Percentiles rank a stretch among this genome's conserved stretches.
Conservation (phyloP, 2,329 filamentous ascomycete species). For the Penicillium sp. region DNA sequence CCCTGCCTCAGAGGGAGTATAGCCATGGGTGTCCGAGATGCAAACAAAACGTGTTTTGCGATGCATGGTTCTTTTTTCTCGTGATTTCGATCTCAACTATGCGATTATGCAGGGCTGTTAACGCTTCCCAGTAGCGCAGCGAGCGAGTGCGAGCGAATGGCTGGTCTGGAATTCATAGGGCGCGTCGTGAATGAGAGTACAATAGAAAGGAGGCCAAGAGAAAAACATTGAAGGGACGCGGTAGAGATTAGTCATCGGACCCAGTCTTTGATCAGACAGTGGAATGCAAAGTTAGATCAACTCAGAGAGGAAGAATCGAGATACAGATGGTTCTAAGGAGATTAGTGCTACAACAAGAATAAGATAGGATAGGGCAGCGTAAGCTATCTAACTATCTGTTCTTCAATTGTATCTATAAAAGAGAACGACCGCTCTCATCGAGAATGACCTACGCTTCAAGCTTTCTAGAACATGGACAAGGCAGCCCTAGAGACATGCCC, state of each 20-base stretch:
- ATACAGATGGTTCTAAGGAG: neutral
- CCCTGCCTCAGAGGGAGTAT: constrained; percentile 45
- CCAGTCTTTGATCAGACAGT: constrained; percentile 16
- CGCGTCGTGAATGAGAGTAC: neutral
- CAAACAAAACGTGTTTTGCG: constrained; percentile 52
- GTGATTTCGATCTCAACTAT: neutral
- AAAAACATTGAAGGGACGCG: constrained; percentile 9
- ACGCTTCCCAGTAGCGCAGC: constrained; percentile 1
- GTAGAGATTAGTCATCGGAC: constrained; percentile 23
- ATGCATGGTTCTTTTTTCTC: constrained; percentile 17
- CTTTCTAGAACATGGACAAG: constrained; percentile 15
- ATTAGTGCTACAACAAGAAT: neutral
- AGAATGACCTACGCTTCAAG: neutral
- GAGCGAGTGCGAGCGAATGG: constrained; percentile 5
- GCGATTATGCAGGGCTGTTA: constrained; percentile 1
- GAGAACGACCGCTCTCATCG: neutral
- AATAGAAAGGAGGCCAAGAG: neutral
- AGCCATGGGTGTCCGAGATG: constrained; percentile 56
- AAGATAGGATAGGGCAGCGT: neutral
- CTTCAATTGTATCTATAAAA: neutral
- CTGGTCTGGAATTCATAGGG: constrained; percentile 4
- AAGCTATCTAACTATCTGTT: neutral
- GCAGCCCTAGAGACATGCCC: constrained; percentile 22
- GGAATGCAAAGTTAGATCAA: neutral
- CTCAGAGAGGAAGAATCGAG: neutral